Evolutionary conservation across 169 alveolate species (phyloP).

Genomic region (Blepharisma undulans): DNA sequence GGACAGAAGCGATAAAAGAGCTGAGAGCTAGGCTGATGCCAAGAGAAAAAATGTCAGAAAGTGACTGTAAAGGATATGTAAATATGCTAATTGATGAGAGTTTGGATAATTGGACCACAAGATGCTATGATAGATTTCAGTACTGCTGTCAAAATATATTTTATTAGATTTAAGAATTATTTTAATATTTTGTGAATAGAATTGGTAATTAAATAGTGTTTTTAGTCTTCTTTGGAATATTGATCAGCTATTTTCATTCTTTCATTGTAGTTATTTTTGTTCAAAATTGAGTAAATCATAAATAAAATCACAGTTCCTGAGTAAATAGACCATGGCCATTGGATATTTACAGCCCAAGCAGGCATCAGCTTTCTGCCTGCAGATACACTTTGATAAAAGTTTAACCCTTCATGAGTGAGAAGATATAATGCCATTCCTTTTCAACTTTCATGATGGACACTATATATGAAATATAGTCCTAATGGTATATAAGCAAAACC

Average conservation of each 20-base stretch:
- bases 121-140: constrained; percentile 53
- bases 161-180: too few relatives aligned
- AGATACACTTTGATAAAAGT: background rate
- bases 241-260: background rate
- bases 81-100: constrained; percentile 42
- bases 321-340: background rate
- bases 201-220: too few relatives aligned
- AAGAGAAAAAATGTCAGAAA: background rate
- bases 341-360: background rate
- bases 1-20: background rate
- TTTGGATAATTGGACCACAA: constrained; percentile 56
- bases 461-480: background rate
- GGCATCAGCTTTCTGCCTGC: background rate
- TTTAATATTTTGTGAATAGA: too few relatives aligned
- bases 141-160: constrained; percentile 42
- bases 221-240: too few relatives aligned
- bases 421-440: background rate
- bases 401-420: background rate
- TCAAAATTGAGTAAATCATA: background rate
- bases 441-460: background rate
- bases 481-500: background rate
- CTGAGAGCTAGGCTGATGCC: background rate
- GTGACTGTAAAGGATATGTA: constrained; percentile 36
- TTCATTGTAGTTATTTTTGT: background rate
- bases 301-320: background rate